Conservation (phyloP, 169 alveolate genomes). For the Cryptosporidium muris region DNA sequence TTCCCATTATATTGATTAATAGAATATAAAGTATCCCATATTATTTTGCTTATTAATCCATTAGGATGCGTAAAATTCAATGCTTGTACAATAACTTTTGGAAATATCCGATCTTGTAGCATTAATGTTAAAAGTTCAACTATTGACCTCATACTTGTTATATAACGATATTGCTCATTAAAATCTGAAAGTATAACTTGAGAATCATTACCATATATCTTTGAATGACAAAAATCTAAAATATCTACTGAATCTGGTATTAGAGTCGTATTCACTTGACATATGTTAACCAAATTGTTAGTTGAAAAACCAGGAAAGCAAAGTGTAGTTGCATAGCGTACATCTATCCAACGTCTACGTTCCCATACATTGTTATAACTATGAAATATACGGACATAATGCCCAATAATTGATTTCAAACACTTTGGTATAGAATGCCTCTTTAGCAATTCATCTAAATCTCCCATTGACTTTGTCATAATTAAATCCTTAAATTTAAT, state of each 20-base stretch:
- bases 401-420: constrained; percentile 28
- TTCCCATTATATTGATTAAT: constrained; percentile 49
- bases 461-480: constrained; percentile 11
- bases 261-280: constrained; percentile 71
- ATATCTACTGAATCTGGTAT: constrained; percentile 67
- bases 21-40: constrained; percentile 42
- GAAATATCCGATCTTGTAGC: constrained; percentile 65
- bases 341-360: constrained; percentile 64
- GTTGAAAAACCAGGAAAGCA: constrained; percentile 70
- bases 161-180: constrained; percentile 49
- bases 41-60: constrained; percentile 58
- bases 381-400: constrained; percentile 26
- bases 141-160: constrained; percentile 68
- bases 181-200: constrained; percentile 22
- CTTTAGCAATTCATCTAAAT: constrained; percentile 37
- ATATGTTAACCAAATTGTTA: constrained; percentile 52
- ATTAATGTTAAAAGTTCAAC: constrained; percentile 62
- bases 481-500: constrained; percentile 34
- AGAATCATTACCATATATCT: constrained; percentile 31
- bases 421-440: constrained; percentile 46
- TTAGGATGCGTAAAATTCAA: constrained; percentile 51
- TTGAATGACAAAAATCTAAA: constrained; percentile 63
- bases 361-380: constrained; percentile 62
- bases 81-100: constrained; percentile 64
- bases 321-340: constrained; percentile 53